Conservation (phyloP, 2,329 filamentous ascomycete species). For the Capronia americana region DNA sequence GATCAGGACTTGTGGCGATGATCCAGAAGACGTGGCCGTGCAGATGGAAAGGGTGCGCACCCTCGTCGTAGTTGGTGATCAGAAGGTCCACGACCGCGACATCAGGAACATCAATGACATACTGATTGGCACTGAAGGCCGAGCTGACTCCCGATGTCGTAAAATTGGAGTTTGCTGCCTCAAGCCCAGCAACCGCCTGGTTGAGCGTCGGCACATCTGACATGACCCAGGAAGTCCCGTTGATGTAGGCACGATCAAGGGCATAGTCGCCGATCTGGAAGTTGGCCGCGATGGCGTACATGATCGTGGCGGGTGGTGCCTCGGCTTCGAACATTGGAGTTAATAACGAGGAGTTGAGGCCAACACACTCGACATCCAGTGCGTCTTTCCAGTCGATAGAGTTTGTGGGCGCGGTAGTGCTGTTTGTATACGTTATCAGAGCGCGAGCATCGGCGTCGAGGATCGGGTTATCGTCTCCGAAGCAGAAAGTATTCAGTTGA, state of each 20-base stretch:
- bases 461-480: slow-evolving; percentile 16
- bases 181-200: slow-evolving; percentile 17
- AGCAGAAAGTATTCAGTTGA: slow-evolving; percentile 36
- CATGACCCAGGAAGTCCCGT: slow-evolving; percentile 24
- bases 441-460: slow-evolving; percentile 14
- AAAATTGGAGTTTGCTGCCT: slow-evolving; percentile 8
- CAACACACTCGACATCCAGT: slow-evolving; percentile 16
- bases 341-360: slow-evolving; percentile 18
- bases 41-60: slow-evolving; percentile 57
- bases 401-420: slow-evolving; percentile 4
- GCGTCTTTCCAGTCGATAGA: slow-evolving; percentile 19
- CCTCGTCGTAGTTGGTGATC: slow-evolving; percentile 46
- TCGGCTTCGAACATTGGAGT: slow-evolving; percentile 12
- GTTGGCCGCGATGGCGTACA: slow-evolving; percentile 54
- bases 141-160: slow-evolving; percentile 14
- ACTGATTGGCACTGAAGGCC: slow-evolving; percentile 16
- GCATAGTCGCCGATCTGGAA: slow-evolving; percentile 72
- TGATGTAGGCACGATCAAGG: slow-evolving; percentile 17
- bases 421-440: slow-evolving; percentile 17
- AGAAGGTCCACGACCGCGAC: slow-evolving; percentile 45
- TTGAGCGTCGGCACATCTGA: slow-evolving; percentile 11
- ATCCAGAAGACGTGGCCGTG: slow-evolving; percentile 47
- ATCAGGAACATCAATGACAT: slow-evolving; percentile 18
- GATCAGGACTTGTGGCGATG: slow-evolving; percentile 35
- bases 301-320: slow-evolving; percentile 36